Percentiles rank a stretch among this genome's conserved stretches.
Evolutionary conservation across 768 basidiomycete species (phyloP).

Genomic region (Pleurotus tuoliensis): DNA sequence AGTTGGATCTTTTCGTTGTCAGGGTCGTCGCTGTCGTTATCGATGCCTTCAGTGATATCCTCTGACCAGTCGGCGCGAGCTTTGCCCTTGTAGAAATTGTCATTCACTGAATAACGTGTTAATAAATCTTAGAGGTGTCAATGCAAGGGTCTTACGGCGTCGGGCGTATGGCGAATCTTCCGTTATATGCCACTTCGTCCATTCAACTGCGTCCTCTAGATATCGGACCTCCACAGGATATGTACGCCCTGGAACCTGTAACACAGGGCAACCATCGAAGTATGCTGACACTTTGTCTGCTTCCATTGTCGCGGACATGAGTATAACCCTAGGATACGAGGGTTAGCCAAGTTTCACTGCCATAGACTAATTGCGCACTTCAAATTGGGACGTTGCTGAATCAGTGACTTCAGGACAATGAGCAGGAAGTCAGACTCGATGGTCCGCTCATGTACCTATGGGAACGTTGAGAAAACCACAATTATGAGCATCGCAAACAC

Average conservation of each 20-base stretch:
- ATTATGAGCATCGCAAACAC: slow-evolving; percentile 8
- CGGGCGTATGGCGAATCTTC: slow-evolving; percentile 81
- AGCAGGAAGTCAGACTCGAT: slow-evolving; percentile 98
- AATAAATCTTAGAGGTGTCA: slow-evolving; percentile 1
- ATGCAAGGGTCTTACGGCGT: slow-evolving; percentile 43
- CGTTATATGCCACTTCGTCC: slow-evolving; percentile 71
- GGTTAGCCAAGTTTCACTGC: slow-evolving; percentile 4
- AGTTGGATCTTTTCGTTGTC: slow-evolving; percentile 44
- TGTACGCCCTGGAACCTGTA: slow-evolving; percentile 90
- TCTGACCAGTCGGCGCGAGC: slow-evolving; percentile 76
- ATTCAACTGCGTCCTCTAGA: slow-evolving; percentile 89
- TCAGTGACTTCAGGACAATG: slow-evolving; percentile 83
- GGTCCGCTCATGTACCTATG: slow-evolving; percentile 87
- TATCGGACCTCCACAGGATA: slow-evolving; percentile 87
- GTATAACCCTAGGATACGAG: slow-evolving; percentile 57
- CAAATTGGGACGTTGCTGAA: slow-evolving; percentile 74
- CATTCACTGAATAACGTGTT: slow-evolving; percentile 39
- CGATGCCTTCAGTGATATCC: slow-evolving; percentile 61
- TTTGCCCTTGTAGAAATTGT: slow-evolving; percentile 63
- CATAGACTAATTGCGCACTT: slow-evolving; percentile 43
- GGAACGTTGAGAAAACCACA: neutral
- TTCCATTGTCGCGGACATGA: slow-evolving; percentile 97
- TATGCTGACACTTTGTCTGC: slow-evolving; percentile 84
- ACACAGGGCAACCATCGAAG: slow-evolving; percentile 81
- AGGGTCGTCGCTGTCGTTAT: slow-evolving; percentile 42